Evolutionary conservation across 1,139 yeast species (phyloP), one percentile per base, ranked within the genome.

Genomic region (Yamadazyma blattariae): DNA sequence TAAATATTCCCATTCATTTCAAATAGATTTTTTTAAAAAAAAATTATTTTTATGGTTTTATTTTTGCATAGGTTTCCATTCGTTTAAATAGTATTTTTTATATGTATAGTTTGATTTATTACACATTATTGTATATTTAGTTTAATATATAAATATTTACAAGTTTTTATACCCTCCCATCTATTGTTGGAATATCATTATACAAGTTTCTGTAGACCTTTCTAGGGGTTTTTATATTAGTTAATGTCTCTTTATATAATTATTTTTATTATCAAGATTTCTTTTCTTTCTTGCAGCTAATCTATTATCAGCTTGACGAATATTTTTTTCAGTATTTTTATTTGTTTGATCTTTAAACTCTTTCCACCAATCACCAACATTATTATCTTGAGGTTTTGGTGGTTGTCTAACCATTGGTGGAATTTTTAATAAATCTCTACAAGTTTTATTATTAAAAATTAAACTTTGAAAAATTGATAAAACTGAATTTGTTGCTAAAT

Each of bases 401-500:
- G 30, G 22, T 17, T 26, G 34, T 32, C 27, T 32, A 20, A 74
- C 77, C 44, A 85, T 67, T 19, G 85, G 84, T 10, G 92, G 81
- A 55, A 90, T 69, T n/a, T 79, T 77, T 15, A 77, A 60, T 39
- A 63, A 41, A 32, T 64, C 67, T 57, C 97, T 77, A 54, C 85
- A 76, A 38, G 61, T 48, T 33, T 71, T 62, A 45, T 71, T 75
- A 54, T 82, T 79, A 51, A 92, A 71, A 13, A 84, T 50, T 32
- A 75, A 54, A 11, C 92, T 77, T 64, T 90, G 97, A 12, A 77
- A 40, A 36, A 86, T 74, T 0, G 96, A 85, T 46, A 79, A 76
- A 11, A 80, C 50, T 37, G 96, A 87, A 56, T 88, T 88, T 28
- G 84, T 79, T 7, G 94, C 82, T 59, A 92, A 87, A 55, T 89